A percentile compares a stretch with the other conserved stretches of the same genome.
Evolutionary conservation across 1,284 basidiomycete species (phyloP).

Genomic region (Marasmius tenuissimus): DNA sequence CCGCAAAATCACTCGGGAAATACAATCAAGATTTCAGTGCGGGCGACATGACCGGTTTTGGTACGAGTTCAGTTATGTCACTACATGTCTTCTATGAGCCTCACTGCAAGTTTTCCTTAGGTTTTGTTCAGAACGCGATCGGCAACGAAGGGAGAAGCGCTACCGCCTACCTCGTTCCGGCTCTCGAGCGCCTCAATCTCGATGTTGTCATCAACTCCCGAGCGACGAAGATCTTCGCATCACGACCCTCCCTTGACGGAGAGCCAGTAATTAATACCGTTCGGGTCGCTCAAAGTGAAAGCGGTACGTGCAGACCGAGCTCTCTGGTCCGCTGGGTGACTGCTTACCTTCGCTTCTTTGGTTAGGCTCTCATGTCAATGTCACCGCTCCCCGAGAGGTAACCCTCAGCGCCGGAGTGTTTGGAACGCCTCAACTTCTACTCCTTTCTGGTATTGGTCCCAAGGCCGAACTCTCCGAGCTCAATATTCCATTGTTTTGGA

Average conservation of each 20-base stretch:
- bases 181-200: slow-evolving; percentile 13
- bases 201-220: slow-evolving; percentile 12
- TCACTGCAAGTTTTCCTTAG: not conserved
- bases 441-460: slow-evolving; percentile 39
- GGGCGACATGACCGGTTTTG: slow-evolving; percentile 18
- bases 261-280: slow-evolving; percentile 5
- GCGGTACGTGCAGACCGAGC: not conserved
- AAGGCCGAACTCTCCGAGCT: slow-evolving; percentile 22
- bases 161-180: slow-evolving; percentile 14
- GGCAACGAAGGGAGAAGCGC: slow-evolving; percentile 6
- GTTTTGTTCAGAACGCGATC: slow-evolving; percentile 1
- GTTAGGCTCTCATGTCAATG: not conserved
- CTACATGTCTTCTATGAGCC: too few species aligned
- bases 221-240: slow-evolving; percentile 12
- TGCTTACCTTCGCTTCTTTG: not conserved
- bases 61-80: slow-evolving; percentile 6
- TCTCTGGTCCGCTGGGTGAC: not conserved
- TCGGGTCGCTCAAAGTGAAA: slow-evolving; percentile 2
- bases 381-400: slow-evolving; percentile 28
- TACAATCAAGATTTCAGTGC: slow-evolving; percentile 23
- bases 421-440: slow-evolving; percentile 32
- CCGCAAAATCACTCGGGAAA: slow-evolving; percentile 16
- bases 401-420: slow-evolving; percentile 35
- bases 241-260: not conserved
- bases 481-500: slow-evolving; percentile 25